A percentile compares a stretch with the other conserved stretches of the same genome.
Conservation (phyloP, 2,329 filamentous ascomycete species). For the Incumbomyces delicatus region DNA sequence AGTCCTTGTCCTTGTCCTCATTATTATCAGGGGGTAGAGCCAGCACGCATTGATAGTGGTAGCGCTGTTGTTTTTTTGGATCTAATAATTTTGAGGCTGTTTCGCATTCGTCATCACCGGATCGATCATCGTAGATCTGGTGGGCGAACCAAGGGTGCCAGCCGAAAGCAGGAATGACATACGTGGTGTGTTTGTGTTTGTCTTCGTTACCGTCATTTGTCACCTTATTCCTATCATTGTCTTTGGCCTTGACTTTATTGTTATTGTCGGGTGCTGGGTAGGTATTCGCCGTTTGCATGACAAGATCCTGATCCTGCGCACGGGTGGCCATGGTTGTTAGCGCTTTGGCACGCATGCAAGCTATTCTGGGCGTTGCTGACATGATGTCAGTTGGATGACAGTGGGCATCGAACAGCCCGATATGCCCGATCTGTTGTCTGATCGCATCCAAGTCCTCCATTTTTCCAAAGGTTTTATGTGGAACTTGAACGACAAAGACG, state of each 20-base stretch:
- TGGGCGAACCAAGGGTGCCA: conserved; percentile 63
- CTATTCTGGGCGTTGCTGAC: conserved; percentile 44
- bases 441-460: conserved; percentile 7
- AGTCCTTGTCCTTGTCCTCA: conserved; percentile 38
- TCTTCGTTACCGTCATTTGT: too few relatives aligned
- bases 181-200: conserved; percentile 25
- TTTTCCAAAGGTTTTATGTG: too few relatives aligned
- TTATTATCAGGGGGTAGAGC: conserved; percentile 37
- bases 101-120: conserved; percentile 15
- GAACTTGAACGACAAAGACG: too few relatives aligned
- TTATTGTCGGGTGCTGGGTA: conserved; percentile 7
- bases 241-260: conserved; percentile 4
- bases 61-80: not conserved
- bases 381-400: conserved; percentile 59
- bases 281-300: conserved; percentile 38
- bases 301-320: conserved; percentile 51
- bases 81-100: conserved; percentile 22
- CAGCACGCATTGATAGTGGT: conserved; percentile 48
- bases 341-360: conserved; percentile 47
- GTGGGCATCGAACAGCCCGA: conserved; percentile 55
- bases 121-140: conserved; percentile 43
- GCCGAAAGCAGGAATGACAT: conserved; percentile 52
- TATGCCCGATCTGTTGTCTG: conserved; percentile 47
- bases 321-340: conserved; percentile 56
- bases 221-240: too few relatives aligned